Evolutionary conservation across 108 stramenopile genomes (phyloP).

Genomic region (Pseudonitzschia pungens): DNA sequence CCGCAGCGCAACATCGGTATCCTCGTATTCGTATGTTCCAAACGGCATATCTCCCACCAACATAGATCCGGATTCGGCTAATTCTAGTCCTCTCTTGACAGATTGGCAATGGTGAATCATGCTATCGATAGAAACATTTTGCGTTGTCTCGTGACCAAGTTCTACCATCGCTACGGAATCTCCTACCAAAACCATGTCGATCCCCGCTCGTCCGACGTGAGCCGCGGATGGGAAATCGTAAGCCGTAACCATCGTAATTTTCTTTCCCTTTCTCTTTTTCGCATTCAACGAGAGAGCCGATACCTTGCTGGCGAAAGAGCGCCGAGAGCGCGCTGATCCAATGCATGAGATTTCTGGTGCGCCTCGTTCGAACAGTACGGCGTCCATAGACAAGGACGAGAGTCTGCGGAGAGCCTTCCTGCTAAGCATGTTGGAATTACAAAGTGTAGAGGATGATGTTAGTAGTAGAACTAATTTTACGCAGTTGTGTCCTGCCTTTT

Average conservation of each 20-base stretch:
- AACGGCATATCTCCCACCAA: constrained; percentile 99
- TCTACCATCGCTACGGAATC: constrained; percentile 95
- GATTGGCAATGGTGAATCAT: constrained; percentile 97
- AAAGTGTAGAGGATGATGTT: not conserved
- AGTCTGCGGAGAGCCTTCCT: not conserved
- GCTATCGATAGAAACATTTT: constrained; percentile 93
- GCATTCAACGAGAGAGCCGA: constrained; percentile 71
- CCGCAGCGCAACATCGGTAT: constrained; percentile 79
- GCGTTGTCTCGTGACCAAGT: constrained; percentile 95
- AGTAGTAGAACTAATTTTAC: not conserved
- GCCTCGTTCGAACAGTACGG: not conserved
- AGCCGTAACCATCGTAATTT: constrained; percentile 95
- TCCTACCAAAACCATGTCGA: constrained; percentile 92
- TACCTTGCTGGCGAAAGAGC: constrained; percentile 37
- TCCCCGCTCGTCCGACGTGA: constrained; percentile 95
- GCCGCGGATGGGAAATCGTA: constrained; percentile 97
- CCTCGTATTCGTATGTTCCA: constrained; percentile 91
- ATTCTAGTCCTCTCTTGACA: constrained; percentile 76
- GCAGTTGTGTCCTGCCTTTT: too few relatives aligned
- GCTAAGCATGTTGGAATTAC: not conserved
- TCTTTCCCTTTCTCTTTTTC: constrained; percentile 75
- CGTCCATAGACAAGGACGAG: not conserved
- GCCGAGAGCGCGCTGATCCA: not conserved
- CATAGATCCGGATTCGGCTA: constrained; percentile 41
- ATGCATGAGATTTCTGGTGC: not conserved